Percentiles rank a stretch among this genome's conserved stretches.
phyloP scores from a whole-genome alignment of 768 basidiomycete species.

The Tylopilus rubrobrunneus region DNA sequence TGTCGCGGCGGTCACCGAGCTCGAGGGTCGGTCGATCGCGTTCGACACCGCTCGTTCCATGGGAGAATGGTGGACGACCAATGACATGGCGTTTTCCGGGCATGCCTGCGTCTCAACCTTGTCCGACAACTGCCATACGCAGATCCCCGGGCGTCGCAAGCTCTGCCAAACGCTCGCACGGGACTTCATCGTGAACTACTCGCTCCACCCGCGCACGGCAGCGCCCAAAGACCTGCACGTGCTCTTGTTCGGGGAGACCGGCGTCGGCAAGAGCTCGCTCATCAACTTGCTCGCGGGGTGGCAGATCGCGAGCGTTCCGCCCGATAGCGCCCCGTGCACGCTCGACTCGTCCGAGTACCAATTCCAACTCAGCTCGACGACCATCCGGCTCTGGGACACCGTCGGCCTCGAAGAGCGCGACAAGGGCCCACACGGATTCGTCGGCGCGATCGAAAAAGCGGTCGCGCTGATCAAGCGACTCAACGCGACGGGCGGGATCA shows the following conservation, averaged over 20 bases:
- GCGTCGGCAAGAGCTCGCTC: slow-evolving; percentile 24
- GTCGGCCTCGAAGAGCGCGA: slow-evolving; percentile 31
- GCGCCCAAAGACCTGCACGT: slow-evolving; percentile 29
- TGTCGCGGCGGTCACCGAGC: slow-evolving; percentile 29
- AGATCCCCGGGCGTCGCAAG: slow-evolving; percentile 18
- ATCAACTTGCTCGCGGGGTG: slow-evolving; percentile 28
- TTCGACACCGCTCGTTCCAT: slow-evolving; percentile 19
- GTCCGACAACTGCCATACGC: slow-evolving; percentile 18
- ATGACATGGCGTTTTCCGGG: slow-evolving; percentile 31
- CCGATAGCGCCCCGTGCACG: slow-evolving; percentile 32
- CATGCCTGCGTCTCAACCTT: slow-evolving; percentile 39
- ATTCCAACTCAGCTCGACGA: slow-evolving; percentile 20
- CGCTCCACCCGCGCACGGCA: slow-evolving; percentile 15
- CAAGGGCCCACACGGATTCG: slow-evolving; percentile 14
- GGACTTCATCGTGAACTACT: slow-evolving; percentile 11
- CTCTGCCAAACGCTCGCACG: slow-evolving; percentile 18
- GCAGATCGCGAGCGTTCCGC: slow-evolving; percentile 22
- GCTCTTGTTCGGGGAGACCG: slow-evolving; percentile 39
- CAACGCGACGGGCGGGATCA: slow-evolving; percentile 31
- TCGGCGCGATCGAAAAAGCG: slow-evolving; percentile 29
- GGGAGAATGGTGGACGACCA: slow-evolving; percentile 38
- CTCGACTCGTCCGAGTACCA: slow-evolving; percentile 27
- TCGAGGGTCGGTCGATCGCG: slow-evolving; percentile 22
- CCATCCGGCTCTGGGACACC: slow-evolving; percentile 32
- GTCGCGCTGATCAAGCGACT: slow-evolving; percentile 33